phyloP scores from a whole-genome alignment of 2,329 filamentous ascomycete species.

The Trichoderma sp. region DNA sequence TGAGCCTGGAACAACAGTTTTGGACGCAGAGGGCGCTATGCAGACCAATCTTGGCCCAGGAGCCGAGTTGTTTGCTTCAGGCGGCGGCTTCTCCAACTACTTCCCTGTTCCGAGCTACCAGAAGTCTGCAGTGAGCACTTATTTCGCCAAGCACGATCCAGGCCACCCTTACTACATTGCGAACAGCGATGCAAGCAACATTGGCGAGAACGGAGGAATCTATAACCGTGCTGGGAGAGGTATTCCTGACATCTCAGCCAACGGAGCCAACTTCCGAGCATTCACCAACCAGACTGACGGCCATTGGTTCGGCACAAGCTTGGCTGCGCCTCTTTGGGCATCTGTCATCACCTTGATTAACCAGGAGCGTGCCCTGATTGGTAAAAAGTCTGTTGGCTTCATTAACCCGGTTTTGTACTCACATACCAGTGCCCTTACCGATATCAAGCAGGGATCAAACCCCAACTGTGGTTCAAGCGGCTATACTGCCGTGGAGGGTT shows the following conservation, averaged over 20 bases:
- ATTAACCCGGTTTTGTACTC: conserved; percentile 47
- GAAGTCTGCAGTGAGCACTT: conserved; percentile 33
- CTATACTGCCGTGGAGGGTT: conserved; percentile 27
- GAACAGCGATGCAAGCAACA: conserved; percentile 42
- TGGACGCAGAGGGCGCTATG: conserved; percentile 29
- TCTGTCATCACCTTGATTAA: conserved; percentile 35
- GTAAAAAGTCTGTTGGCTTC: conserved; percentile 47
- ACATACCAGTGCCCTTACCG: conserved; percentile 43
- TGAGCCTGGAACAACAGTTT: conserved; percentile 39
- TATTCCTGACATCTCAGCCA: conserved; percentile 46
- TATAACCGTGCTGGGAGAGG: conserved; percentile 44
- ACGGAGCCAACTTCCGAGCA: conserved; percentile 55
- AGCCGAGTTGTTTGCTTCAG: conserved; percentile 29
- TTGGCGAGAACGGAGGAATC: conserved; percentile 39
- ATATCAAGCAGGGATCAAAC: conserved; percentile 45
- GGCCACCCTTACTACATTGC: conserved; percentile 34
- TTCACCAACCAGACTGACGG: conserved; percentile 9
- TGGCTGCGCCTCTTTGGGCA: conserved; percentile 33
- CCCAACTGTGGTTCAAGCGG: conserved; percentile 41
- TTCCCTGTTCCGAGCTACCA: conserved; percentile 40
- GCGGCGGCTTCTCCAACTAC: conserved; percentile 44
- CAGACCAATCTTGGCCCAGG: conserved; percentile 29
- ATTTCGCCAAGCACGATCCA: conserved; percentile 35
- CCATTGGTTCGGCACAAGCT: conserved; percentile 31
- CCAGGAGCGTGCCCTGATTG: conserved; percentile 31